A percentile compares a stretch with the other conserved stretches of the same genome.
These are phyloP conservation scores for Coprinellus aureogranulatus DNA, from an alignment of 768 basidiomycete species.

Conservation along the genomic window DNA sequence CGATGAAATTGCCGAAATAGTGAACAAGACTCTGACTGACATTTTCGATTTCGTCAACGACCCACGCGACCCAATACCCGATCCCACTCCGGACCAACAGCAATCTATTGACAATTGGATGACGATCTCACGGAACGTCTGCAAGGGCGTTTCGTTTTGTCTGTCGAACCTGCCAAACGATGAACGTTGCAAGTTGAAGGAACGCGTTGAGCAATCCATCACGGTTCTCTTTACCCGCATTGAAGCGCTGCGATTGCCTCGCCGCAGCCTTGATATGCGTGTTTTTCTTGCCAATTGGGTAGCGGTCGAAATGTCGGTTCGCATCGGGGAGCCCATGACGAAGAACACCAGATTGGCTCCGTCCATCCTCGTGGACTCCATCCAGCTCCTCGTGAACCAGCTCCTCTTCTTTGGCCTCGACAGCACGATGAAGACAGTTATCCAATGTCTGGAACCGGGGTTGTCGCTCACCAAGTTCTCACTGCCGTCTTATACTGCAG, in stretches of 20 bases:
- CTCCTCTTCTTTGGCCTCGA: constrained; percentile 57
- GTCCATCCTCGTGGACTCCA: not conserved
- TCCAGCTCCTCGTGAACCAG: not conserved
- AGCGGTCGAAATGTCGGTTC: constrained; percentile 52
- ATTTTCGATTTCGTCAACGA: constrained; percentile 36
- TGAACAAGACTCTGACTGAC: constrained; percentile 32
- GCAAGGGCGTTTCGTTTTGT: no score
- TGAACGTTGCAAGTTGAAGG: no score
- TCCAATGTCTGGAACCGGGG: constrained; percentile 20
- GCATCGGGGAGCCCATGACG: constrained; percentile 32
- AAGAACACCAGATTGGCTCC: constrained; percentile 8
- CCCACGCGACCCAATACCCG: constrained; percentile 9
- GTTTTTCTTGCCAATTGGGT: constrained; percentile 61
- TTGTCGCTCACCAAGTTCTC: constrained; percentile 35
- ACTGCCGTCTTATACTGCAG: constrained; percentile 45
- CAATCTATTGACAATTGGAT: no score
- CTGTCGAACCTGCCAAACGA: no score
- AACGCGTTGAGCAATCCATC: not conserved
- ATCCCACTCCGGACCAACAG: no score
- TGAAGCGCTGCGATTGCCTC: constrained; percentile 14
- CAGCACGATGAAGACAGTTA: constrained; percentile 38
- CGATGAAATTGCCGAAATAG: constrained; percentile 32
- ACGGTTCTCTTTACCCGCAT: not conserved
- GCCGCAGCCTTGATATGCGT: constrained; percentile 33
- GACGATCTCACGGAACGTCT: no score